Evolutionary conservation across 371 early-diverging fungal species (phyloP).

Genomic region (Syncephalastrum racemosum): DNA sequence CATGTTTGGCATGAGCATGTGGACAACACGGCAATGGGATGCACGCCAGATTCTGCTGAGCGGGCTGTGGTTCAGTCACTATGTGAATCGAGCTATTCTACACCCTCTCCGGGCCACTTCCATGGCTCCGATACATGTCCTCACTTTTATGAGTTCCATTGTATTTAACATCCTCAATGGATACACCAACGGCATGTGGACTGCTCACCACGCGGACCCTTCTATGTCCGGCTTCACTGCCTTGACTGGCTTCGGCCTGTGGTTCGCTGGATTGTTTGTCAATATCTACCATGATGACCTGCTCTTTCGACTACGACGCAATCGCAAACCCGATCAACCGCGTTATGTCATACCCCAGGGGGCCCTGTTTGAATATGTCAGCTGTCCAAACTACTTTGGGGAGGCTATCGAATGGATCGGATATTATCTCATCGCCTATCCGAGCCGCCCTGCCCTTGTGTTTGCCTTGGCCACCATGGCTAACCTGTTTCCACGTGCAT

Average conservation of each 20-base stretch:
- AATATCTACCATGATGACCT: slow-evolving; percentile 61
- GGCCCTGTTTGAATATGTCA: slow-evolving; percentile 53
- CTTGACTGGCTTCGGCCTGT: slow-evolving; percentile 41
- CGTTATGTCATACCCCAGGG: slow-evolving; percentile 60
- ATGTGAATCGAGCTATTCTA: slow-evolving; percentile 55
- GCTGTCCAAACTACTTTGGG: slow-evolving; percentile 67
- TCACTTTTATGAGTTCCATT: slow-evolving; percentile 20
- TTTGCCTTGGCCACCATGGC: slow-evolving; percentile 52
- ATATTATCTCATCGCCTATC: slow-evolving; percentile 49
- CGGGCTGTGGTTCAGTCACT: slow-evolving; percentile 57
- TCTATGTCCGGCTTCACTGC: slow-evolving; percentile 10
- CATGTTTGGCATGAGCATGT: slow-evolving; percentile 20
- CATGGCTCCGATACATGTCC: slow-evolving; percentile 48
- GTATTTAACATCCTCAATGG: slow-evolving; percentile 62
- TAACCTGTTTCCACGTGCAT: slow-evolving; percentile 66
- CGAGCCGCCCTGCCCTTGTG: slow-evolving; percentile 48
- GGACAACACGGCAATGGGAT: slow-evolving; percentile 17
- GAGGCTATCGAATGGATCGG: slow-evolving; percentile 70
- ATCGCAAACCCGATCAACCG: slow-evolving; percentile 8
- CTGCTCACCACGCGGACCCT: slow-evolving; percentile 18
- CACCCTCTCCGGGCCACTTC: slow-evolving; percentile 54
- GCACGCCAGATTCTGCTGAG: slow-evolving; percentile 26
- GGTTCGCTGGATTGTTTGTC: slow-evolving; percentile 44
- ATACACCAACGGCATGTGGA: slow-evolving; percentile 61
- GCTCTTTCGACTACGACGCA: slow-evolving; percentile 40